phyloP scores from a whole-genome alignment of 139 green algal genomes.

The Micractinium conductrix region DNA sequence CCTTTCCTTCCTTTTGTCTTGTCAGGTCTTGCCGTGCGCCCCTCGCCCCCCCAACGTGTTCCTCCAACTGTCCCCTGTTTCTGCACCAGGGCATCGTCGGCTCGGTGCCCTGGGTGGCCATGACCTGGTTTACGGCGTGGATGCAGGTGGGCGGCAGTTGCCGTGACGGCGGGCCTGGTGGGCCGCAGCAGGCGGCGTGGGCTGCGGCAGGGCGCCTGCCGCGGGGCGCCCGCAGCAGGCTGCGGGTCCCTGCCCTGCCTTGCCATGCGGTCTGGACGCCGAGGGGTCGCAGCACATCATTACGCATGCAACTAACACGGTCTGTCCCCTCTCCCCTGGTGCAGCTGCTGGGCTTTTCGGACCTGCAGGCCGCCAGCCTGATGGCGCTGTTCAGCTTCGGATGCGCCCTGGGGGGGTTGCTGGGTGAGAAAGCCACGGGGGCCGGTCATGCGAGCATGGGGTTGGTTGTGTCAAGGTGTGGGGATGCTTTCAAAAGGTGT shows the following conservation, averaged over 20 bases:
- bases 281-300: too few relatives aligned
- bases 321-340: neutral
- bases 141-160: slow-evolving; percentile 59
- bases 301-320: neutral
- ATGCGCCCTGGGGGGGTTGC: slow-evolving; percentile 58
- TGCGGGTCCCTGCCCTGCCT: too few relatives aligned
- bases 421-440: too few relatives aligned
- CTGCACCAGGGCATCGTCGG: slow-evolving; percentile 88
- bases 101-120: slow-evolving; percentile 86
- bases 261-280: too few relatives aligned
- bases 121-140: slow-evolving; percentile 85
- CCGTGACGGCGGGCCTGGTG: neutral
- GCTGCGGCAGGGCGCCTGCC: too few relatives aligned
- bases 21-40: too few relatives aligned
- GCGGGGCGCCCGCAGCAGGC: too few relatives aligned
- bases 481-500: neutral
- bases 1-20: too few relatives aligned
- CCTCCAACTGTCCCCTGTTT: too few relatives aligned
- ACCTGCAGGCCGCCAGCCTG: slow-evolving; percentile 40
- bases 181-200: too few relatives aligned
- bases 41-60: too few relatives aligned
- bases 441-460: too few relatives aligned
- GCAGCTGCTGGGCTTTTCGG: slow-evolving; percentile 80
- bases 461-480: neutral
- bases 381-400: slow-evolving; percentile 59